Evolutionary conservation across 371 early-diverging fungal genomes (phyloP).

Genomic region (Phascolomyces articulosus): DNA sequence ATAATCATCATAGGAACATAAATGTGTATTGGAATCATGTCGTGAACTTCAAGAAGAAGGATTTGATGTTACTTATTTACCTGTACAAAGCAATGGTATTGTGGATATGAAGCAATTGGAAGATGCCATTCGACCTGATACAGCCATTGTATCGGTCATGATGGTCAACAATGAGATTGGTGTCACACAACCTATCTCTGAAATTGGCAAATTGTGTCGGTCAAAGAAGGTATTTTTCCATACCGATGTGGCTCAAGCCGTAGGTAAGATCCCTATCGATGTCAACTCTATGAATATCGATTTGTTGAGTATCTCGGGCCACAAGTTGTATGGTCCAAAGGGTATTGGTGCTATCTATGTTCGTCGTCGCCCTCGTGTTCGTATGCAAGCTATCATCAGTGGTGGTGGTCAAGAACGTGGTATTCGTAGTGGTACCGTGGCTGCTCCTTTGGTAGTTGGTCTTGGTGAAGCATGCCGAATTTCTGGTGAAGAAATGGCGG

Average conservation of each 20-base stretch:
- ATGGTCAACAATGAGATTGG: constrained; percentile 99
- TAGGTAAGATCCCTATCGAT: constrained; percentile 97
- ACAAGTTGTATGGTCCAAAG: constrained; percentile 99
- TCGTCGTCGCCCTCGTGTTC: constrained; percentile 95
- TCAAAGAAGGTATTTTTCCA: constrained; percentile 93
- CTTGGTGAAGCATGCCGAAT: constrained; percentile 96
- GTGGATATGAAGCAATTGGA: constrained; percentile 81
- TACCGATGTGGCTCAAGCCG: constrained; percentile 99
- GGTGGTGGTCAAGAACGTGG: constrained; percentile 99
- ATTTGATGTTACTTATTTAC: constrained; percentile 97
- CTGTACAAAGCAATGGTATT: constrained; percentile 89
- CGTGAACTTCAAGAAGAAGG: constrained; percentile 97
- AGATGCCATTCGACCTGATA: constrained; percentile 91
- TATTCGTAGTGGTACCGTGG: constrained; percentile 97
- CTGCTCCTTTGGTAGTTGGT: constrained; percentile 96
- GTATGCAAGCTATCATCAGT: constrained; percentile 90
- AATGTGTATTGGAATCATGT: constrained; percentile 99
- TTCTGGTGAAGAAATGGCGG: constrained; percentile 87
- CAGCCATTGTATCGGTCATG: constrained; percentile 96
- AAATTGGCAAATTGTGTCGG: constrained; percentile 93
- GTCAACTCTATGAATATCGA: constrained; percentile 98
- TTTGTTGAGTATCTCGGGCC: constrained; percentile 97
- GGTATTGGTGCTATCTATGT: constrained; percentile 98
- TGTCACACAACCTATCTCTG: constrained; percentile 94
- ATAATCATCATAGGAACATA: constrained; percentile 96